Percentiles rank a stretch among this genome's conserved stretches.
phyloP scores from a whole-genome alignment of 257 asterid genomes.

The Nicotiana benthamiana region DNA sequence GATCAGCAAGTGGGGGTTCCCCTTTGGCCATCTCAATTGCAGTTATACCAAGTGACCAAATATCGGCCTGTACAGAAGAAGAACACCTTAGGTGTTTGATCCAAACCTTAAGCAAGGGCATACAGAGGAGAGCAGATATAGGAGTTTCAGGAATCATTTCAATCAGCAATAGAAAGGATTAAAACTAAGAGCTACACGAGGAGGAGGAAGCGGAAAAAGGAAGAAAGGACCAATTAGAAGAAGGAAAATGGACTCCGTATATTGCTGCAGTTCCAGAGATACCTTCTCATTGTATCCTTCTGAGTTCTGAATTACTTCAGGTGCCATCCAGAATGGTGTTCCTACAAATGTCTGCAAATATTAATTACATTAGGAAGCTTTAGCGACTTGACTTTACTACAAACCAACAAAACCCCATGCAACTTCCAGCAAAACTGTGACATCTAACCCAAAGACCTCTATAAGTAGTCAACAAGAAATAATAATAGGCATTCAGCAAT shows the following conservation, averaged over 20 bases:
- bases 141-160: background rate
- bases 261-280: slow-evolving; percentile 13
- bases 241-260: background rate
- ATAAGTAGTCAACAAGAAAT: background rate
- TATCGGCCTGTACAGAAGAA: slow-evolving; percentile 82
- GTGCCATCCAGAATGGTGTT: slow-evolving; percentile 99
- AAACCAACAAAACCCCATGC: background rate
- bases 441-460: background rate
- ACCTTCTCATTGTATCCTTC: slow-evolving; percentile 99
- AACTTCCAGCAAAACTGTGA: background rate
- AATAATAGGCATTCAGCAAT: background rate
- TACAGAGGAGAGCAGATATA: background rate
- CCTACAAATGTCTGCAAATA: slow-evolving; percentile 94
- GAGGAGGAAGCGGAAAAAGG: background rate
- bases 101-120: background rate
- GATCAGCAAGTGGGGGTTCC: slow-evolving; percentile 99
- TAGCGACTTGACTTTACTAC: background rate
- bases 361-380: slow-evolving; percentile 45
- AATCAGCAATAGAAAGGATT: background rate
- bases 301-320: slow-evolving; percentile 97
- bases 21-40: slow-evolving; percentile 99
- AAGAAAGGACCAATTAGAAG: background rate
- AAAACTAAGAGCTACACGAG: background rate
- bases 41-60: slow-evolving; percentile 98
- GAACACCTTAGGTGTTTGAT: background rate